Percentiles rank a stretch among this genome's conserved stretches.
phyloP scores from a whole-genome alignment of 2,329 filamentous ascomycete genomes.

The Pestalotiopsis sp. region DNA sequence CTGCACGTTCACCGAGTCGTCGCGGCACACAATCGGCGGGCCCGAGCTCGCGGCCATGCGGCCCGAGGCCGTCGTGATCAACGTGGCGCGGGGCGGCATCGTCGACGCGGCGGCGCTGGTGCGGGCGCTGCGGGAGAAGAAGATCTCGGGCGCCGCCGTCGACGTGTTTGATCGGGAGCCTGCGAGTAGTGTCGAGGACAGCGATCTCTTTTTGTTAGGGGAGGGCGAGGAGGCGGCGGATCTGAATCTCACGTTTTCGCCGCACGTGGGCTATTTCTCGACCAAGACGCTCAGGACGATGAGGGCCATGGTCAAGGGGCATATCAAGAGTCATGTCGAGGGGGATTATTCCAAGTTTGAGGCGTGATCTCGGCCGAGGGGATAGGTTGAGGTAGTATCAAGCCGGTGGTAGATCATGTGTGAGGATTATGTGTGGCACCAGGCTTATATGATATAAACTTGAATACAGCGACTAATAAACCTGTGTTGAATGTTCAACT shows the following conservation, averaged over 20 bases:
- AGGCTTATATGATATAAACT: no score
- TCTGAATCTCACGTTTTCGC: conserved; percentile 27
- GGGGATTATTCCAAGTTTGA: conserved; percentile 4
- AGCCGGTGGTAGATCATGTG: no score
- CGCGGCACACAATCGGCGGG: conserved; percentile 22
- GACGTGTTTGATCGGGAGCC: conserved; percentile 29
- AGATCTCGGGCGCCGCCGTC: conserved; percentile 25
- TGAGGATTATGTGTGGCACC: no score
- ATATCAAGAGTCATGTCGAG: conserved; percentile 17
- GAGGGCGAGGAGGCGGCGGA: conserved; percentile 12
- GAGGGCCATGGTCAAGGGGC: conserved; percentile 22
- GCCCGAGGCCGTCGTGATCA: conserved; percentile 25
- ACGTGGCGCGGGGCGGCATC: conserved; percentile 26
- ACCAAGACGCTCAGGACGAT: conserved; percentile 22
- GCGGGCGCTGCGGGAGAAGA: conserved; percentile 27
- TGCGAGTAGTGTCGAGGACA: conserved; percentile 23
- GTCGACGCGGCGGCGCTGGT: conserved; percentile 23
- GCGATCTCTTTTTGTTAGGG: conserved; percentile 17
- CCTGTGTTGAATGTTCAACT: no score
- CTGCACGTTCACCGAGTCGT: conserved; percentile 18
- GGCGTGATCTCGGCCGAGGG: not conserved
- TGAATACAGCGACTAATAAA: no score
- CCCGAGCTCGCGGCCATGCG: conserved; percentile 23
- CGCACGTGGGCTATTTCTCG: conserved; percentile 28
- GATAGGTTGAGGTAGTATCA: no score